Conservation (phyloP, 2,329 filamentous ascomycete genomes). For the Aspergillus fructus region DNA sequence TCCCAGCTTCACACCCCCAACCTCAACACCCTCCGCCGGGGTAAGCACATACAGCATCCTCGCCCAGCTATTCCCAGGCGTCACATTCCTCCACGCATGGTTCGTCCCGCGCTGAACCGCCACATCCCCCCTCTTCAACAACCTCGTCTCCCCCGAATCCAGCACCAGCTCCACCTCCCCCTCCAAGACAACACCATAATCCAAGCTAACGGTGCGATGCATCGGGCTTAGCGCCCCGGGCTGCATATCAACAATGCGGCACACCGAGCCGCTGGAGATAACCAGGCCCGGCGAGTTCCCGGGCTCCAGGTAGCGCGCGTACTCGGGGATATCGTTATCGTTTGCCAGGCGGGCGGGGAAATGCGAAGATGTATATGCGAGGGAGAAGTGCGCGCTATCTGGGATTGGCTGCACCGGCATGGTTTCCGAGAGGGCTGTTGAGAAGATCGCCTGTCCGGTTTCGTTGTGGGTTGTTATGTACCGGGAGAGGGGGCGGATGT, state of each 20-base stretch:
- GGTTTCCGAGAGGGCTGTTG: constrained; percentile 22
- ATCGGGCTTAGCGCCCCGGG: constrained; percentile 45
- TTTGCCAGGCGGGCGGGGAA: constrained; percentile 49
- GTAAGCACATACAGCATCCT: constrained; percentile 29
- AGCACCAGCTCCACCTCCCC: constrained; percentile 4
- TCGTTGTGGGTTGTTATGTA: constrained; percentile 36
- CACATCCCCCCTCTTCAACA: constrained; percentile 7
- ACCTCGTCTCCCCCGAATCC: constrained; percentile 6
- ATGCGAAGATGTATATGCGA: constrained; percentile 51
- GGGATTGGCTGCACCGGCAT: constrained; percentile 21
- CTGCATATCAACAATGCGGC: constrained; percentile 44
- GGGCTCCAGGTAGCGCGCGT: constrained; percentile 41
- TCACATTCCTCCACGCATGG: constrained; percentile 14
- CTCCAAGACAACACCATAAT: constrained; percentile 44
- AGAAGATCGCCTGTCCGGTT: constrained; percentile 37
- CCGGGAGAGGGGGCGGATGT: constrained; percentile 33
- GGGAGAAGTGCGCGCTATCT: constrained; percentile 49
- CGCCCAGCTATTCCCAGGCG: constrained; percentile 8
- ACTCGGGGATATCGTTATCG: constrained; percentile 48
- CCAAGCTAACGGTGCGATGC: constrained; percentile 53
- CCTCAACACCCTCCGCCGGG: constrained; percentile 23
- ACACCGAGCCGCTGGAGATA: constrained; percentile 45
- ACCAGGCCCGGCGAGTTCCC: constrained; percentile 50
- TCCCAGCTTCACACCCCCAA: constrained; percentile 22
- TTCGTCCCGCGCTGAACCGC: constrained; percentile 10